Evolutionary conservation across 2,329 filamentous ascomycete genomes (phyloP).

Genomic region (Daldinia sp.): DNA sequence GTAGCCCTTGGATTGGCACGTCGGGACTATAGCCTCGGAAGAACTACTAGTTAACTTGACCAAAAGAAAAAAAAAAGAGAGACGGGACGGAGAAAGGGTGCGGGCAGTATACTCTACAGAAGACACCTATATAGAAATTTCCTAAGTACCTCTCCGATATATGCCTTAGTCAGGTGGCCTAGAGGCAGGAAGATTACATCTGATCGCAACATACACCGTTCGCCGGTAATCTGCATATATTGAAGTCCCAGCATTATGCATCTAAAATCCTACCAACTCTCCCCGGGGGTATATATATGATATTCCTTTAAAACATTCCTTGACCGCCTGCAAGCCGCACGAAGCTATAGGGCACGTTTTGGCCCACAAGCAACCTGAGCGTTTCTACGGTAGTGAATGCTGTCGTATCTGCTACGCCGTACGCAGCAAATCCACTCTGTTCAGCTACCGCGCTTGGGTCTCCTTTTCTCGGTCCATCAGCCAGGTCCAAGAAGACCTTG

Average conservation of each 20-base stretch:
- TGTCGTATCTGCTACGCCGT: slow-evolving; percentile 82
- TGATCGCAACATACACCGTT: slow-evolving; percentile 21
- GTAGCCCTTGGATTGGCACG: background rate
- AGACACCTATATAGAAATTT: background rate
- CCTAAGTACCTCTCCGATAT: slow-evolving; percentile 16
- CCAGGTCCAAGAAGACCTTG: slow-evolving; percentile 85
- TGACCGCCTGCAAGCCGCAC: slow-evolving; percentile 76
- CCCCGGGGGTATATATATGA: slow-evolving; percentile 36
- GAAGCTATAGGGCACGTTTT: slow-evolving; percentile 91
- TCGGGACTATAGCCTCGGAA: background rate
- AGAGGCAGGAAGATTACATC: slow-evolving; percentile 17
- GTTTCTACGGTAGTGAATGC: slow-evolving; percentile 89
- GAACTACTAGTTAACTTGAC: background rate
- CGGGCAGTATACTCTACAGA: background rate
- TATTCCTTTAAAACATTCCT: slow-evolving; percentile 58
- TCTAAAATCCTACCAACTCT: slow-evolving; percentile 21
- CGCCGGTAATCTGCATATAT: slow-evolving; percentile 17
- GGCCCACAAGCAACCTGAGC: slow-evolving; percentile 80
- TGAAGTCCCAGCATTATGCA: slow-evolving; percentile 11
- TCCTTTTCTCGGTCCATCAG: slow-evolving; percentile 73
- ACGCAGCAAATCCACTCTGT: slow-evolving; percentile 81
- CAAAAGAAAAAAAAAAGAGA: background rate
- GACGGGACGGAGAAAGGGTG: background rate
- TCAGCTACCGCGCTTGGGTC: slow-evolving; percentile 78
- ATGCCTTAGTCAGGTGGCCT: slow-evolving; percentile 20